Base-by-base conservation (phyloP, 768 basidiomycete species). In the Pleurotus salmoneostramineus region DNA sequence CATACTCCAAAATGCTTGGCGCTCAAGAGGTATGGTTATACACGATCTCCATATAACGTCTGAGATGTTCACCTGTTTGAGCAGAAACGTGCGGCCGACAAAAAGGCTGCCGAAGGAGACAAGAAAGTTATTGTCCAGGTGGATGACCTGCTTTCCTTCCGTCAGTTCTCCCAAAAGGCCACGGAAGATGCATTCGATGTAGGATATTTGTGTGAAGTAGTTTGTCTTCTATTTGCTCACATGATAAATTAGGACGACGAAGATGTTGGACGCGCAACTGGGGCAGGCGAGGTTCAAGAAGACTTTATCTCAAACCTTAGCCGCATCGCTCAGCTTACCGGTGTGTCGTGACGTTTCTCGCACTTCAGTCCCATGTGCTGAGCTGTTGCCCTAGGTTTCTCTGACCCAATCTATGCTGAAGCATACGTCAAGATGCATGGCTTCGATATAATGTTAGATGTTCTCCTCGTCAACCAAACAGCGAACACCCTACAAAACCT, bases 401-500 rank as follows among this genome's bases (percentile, higher is more conserved):
- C 95, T 31, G 97, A 98, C 69, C 93, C 96, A 8, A 93, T 99
- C 61, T 98, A 98, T 65, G 95, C 95, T 6, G 97, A 99, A 70
- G 95, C 96, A 2, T 93, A 93, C 66, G 95, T 98, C 63, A 96
- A 95, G 71, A 93, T 98, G 72, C 93, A 98, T 62, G 94, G 95
- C 40, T 98, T 98, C 70, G 96, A 99, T 69, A 97, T 99, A 66
- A 73, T 93, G 43, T 83, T 99, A 3, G 95, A 99, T 64, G 95
- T 99, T 17, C 81, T 99, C 6, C 83, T 98, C 21, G 97, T 98
- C 69, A 98, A 99, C 70, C 96, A 98, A 70, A 97, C 95, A 0
- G 70, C 84, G 44, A 90, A 95, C 67, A 99, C 96, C 0, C 77
- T 98, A 36, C 97, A 98, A 71, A 98, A 97, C 69, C 84, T 99